These are phyloP conservation scores for Lodderomyces elongisporus DNA, from an alignment of 1,139 yeast genomes.

Conservation along the genomic window DNA sequence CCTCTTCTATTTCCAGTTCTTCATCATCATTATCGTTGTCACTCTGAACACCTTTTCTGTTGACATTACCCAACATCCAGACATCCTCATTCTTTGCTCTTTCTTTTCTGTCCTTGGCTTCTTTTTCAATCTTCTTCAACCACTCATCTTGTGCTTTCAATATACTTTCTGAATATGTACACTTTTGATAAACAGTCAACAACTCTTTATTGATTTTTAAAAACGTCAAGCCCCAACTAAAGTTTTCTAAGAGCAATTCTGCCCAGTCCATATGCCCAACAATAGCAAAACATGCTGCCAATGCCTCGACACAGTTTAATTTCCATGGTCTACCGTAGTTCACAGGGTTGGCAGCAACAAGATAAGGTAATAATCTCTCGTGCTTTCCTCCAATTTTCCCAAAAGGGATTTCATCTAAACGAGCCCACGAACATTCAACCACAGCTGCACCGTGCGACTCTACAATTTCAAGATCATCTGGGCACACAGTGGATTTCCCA, in stretches of 20 bases:
- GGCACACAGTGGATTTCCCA: conserved; percentile 88
- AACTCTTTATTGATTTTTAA: conserved; percentile 78
- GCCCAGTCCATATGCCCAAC: conserved; percentile 95
- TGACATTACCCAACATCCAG: conserved; percentile 78
- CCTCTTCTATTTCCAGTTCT: conserved; percentile 8
- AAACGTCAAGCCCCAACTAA: conserved; percentile 91
- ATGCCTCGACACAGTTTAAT: conserved; percentile 92
- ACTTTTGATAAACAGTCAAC: conserved; percentile 64
- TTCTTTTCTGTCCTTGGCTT: conserved; percentile 58
- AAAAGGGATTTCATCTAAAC: conserved; percentile 93
- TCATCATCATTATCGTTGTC: conserved; percentile 7
- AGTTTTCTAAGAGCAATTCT: conserved; percentile 61
- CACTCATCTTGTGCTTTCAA: conserved; percentile 70
- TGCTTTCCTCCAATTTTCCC: conserved; percentile 85
- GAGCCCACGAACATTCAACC: conserved; percentile 98
- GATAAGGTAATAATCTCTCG: conserved; percentile 82
- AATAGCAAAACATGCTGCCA: conserved; percentile 95
- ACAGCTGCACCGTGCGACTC: conserved; percentile 88
- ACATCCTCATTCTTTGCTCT: conserved; percentile 53
- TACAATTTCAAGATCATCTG: conserved; percentile 74
- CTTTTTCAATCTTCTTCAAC: conserved; percentile 64
- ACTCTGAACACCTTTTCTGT: conserved; percentile 29
- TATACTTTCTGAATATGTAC: conserved; percentile 78
- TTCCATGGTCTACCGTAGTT: conserved; percentile 97
- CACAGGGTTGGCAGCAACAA: conserved; percentile 95